These are phyloP conservation scores for Pseudomicrostroma phylloplanum DNA, from an alignment of 1,284 basidiomycete genomes.

Conservation along the genomic window DNA sequence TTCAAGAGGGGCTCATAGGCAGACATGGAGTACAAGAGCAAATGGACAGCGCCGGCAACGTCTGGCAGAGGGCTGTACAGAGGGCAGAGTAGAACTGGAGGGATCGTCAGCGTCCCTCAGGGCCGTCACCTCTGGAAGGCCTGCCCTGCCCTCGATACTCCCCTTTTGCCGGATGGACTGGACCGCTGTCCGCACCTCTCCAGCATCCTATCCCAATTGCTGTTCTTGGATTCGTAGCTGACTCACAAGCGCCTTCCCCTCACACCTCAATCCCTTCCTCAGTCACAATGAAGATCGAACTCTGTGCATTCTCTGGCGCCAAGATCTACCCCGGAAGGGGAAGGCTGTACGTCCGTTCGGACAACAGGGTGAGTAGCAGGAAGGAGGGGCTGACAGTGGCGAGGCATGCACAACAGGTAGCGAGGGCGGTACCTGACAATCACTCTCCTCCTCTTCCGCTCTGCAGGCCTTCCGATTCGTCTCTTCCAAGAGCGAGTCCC, in stretches of 20 bases:
- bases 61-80: no score
- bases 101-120: no score
- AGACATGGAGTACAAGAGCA: no score
- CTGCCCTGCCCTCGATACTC: no score
- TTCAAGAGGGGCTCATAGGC: no score
- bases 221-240: neutral
- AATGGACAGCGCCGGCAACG: no score
- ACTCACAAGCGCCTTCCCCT: neutral
- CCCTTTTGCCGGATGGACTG: no score
- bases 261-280: neutral
- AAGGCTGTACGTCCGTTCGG: conserved; percentile 49
- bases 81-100: no score
- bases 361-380: conserved; percentile 47
- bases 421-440: neutral
- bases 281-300: conserved; percentile 51
- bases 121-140: no score
- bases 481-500: conserved; percentile 66
- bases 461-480: conserved; percentile 49
- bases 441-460: neutral
- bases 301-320: conserved; percentile 49
- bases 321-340: conserved; percentile 51
- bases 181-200: no score
- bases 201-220: no score
- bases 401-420: neutral
- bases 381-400: neutral